A percentile compares a stretch with the other conserved stretches of the same genome.
Conservation (phyloP, 305 asterid genomes). For the Coffea humblotiana region DNA sequence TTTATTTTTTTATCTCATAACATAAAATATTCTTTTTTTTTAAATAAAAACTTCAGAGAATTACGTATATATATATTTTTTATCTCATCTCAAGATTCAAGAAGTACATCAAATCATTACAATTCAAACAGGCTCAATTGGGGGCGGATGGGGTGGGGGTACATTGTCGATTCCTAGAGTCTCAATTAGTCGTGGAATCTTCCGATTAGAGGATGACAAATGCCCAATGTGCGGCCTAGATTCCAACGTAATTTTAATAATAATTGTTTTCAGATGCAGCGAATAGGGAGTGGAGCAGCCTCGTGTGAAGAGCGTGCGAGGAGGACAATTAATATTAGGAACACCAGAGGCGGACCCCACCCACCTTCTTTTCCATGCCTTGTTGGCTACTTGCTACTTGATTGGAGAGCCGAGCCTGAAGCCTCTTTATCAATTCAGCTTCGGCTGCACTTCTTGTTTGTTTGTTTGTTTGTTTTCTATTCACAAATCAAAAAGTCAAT, state of each 20-base stretch:
- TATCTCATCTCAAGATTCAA: no score
- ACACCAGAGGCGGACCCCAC: no score
- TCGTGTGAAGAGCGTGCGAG: slow-evolving; percentile 9
- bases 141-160: no score
- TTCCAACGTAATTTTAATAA: slow-evolving; percentile 21
- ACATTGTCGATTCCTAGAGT: slow-evolving; percentile 30
- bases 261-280: slow-evolving; percentile 37
- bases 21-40: no score
- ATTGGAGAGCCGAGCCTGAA: neutral
- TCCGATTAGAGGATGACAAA: slow-evolving; percentile 23
- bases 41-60: no score
- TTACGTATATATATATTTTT: no score
- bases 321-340: neutral
- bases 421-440: neutral
- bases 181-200: slow-evolving; percentile 23
- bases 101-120: no score
- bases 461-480: neutral
- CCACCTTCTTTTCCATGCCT: neutral
- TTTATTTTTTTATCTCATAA: no score
- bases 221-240: slow-evolving; percentile 12
- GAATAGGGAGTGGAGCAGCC: slow-evolving; percentile 37
- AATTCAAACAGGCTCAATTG: no score
- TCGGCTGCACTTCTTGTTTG: neutral
- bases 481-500: neutral
- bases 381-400: neutral